Base-by-base conservation (phyloP, 345 rosid species). In the Pistacia atlantica region DNA sequence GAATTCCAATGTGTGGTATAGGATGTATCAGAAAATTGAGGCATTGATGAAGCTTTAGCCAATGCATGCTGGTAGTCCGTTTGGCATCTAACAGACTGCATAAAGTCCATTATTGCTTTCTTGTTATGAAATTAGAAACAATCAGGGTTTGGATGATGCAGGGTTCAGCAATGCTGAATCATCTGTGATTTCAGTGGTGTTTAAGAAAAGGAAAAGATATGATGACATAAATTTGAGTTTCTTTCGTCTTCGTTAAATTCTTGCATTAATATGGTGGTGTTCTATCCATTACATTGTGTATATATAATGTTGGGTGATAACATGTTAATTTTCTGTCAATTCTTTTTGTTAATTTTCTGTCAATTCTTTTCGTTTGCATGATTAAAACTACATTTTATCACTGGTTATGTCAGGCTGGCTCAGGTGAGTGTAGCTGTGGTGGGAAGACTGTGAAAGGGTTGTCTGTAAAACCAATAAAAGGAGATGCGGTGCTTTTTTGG, bases 401-500 rank as follows among this genome's bases (percentile, higher is more conserved):
- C 35, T 52, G 64, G 45, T 55, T 20, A 83, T 75, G 78, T 84
- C 88, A 95, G 99, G 99, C 96, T 72, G 99, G 98, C 63, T 79
- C 87, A 11, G 93, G 91, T 51, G 90, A 90, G 65, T 93, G 99
- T 81, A 86, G 76, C 74, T 95, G 99, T 71, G 99, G 97, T 67
- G 94, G 99, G 71, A 92, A 90, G 83, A 80, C 69, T 31, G 77
- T 85, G 82, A 87, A 89, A 81, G 98, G 98, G 46, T 14, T 95
- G 73, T 92, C 93, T n/a, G 97, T 95, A 69, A 89, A 95, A 82
- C 99, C 99, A n/a, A 52, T 58, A 25, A 87, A 90, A 86, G 99
- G 97, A 85, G 89, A 93, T 79, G 97, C 98, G 0, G 92, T 95
- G 70, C 97, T 95, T 72, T 92, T 95, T 83, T 95, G 99, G 99